phyloP scores from a whole-genome alignment of 768 basidiomycete genomes.

The Boletellus sp. region DNA sequence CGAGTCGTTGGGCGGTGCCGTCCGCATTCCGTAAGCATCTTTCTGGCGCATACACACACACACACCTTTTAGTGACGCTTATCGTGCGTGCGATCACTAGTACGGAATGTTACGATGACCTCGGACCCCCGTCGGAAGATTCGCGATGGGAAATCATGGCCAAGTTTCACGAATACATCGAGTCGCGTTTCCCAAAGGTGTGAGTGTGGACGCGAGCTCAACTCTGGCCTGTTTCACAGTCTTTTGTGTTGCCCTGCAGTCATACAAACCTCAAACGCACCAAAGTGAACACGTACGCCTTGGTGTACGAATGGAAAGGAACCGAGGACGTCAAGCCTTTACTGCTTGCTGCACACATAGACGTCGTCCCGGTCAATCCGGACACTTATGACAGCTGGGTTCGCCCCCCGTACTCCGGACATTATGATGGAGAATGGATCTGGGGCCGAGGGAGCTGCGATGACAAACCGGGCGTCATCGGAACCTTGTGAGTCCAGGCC shows the following conservation, averaged over 20 bases:
- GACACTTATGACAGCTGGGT: slow-evolving; percentile 44
- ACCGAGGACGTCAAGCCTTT: slow-evolving; percentile 52
- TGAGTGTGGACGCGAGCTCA: slow-evolving; percentile 27
- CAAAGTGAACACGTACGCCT: slow-evolving; percentile 56
- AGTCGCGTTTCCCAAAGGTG: slow-evolving; percentile 57
- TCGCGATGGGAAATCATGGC: slow-evolving; percentile 37
- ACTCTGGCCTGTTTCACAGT: not conserved
- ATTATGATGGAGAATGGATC: slow-evolving; percentile 42
- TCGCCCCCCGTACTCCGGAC: slow-evolving; percentile 48
- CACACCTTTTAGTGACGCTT: not conserved
- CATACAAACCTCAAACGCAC: slow-evolving; percentile 48
- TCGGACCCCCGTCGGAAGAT: slow-evolving; percentile 46
- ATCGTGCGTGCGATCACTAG: slow-evolving; percentile 25
- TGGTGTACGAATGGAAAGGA: slow-evolving; percentile 62
- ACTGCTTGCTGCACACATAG: slow-evolving; percentile 47
- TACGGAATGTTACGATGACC: slow-evolving; percentile 51
- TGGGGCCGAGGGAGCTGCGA: slow-evolving; percentile 49
- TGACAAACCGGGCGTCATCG: slow-evolving; percentile 39
- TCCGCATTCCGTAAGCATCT: slow-evolving; percentile 30
- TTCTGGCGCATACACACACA: not conserved
- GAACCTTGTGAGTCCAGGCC: slow-evolving; percentile 28
- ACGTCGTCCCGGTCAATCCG: slow-evolving; percentile 50
- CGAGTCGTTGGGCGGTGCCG: slow-evolving; percentile 34
- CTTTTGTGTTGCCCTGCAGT: slow-evolving; percentile 23
- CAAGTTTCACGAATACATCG: slow-evolving; percentile 24